Evolutionary conservation across 2,329 filamentous ascomycete genomes (phyloP).

Genomic region (Knufia petricola): DNA sequence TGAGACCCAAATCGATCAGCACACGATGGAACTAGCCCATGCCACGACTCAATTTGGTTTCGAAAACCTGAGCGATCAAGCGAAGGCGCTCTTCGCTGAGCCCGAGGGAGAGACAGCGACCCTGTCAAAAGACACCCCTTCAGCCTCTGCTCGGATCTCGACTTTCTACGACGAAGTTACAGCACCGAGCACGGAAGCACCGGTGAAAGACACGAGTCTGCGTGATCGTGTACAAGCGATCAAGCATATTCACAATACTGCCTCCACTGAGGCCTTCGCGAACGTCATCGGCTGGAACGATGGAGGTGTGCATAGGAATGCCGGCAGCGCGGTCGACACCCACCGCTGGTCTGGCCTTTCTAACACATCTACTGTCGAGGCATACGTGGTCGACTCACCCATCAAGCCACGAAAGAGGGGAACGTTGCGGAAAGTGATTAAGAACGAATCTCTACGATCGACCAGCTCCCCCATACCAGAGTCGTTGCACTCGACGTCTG

Average conservation of each 20-base stretch:
- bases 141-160: background rate
- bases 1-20: background rate
- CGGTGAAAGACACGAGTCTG: constrained; percentile 24
- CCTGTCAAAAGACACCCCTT: background rate
- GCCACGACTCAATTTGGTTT: background rate
- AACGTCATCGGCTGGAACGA: constrained; percentile 42
- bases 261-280: constrained; percentile 40
- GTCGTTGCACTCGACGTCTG: constrained; percentile 31
- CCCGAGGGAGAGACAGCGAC: background rate
- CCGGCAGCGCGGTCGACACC: constrained; percentile 19
- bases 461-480: constrained; percentile 36
- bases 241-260: constrained; percentile 23
- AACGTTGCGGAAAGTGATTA: constrained; percentile 45
- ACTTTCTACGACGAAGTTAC: constrained; percentile 1
- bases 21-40: background rate
- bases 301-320: constrained; percentile 12
- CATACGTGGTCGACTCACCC: constrained; percentile 40
- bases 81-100: background rate
- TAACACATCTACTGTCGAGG: constrained; percentile 46
- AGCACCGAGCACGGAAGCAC: background rate
- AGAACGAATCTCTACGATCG: constrained; percentile 42
- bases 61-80: background rate
- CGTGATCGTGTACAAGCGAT: constrained; percentile 27
- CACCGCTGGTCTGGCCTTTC: constrained; percentile 43
- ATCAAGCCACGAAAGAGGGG: constrained; percentile 37